phyloP scores from a whole-genome alignment of 768 basidiomycete genomes.

The Baorangia bicolor region DNA sequence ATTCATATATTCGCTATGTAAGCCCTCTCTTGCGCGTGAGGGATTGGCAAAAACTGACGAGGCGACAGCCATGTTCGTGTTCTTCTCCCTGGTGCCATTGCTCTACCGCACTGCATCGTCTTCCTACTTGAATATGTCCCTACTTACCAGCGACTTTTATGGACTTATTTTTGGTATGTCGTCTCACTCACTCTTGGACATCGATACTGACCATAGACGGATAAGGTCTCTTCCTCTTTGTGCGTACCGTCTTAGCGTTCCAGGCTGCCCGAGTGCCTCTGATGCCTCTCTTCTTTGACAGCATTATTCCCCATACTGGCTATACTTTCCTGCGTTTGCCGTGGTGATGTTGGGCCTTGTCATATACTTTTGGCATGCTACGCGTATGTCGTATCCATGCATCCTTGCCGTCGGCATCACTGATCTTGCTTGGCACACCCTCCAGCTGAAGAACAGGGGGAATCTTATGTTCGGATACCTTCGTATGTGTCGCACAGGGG shows the following conservation, averaged over 20 bases:
- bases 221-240: conserved; percentile 51
- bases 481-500: conserved; percentile 7
- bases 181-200: not conserved
- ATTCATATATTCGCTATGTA: conserved; percentile 43
- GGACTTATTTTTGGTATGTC: conserved; percentile 67
- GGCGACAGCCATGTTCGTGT: conserved; percentile 62
- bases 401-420: no score
- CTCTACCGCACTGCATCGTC: conserved; percentile 84
- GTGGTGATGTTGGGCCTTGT: conserved; percentile 72
- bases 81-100: conserved; percentile 81
- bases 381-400: conserved; percentile 53
- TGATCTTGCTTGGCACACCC: not conserved
- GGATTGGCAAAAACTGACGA: not conserved
- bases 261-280: not conserved
- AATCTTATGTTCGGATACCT: conserved; percentile 29
- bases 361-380: conserved; percentile 82
- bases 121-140: conserved; percentile 78
- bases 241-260: conserved; percentile 24
- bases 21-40: not conserved
- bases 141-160: conserved; percentile 88
- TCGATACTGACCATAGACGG: not conserved
- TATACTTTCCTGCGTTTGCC: conserved; percentile 80
- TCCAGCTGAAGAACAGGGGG: conserved; percentile 72
- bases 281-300: conserved; percentile 27
- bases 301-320: conserved; percentile 84